These are phyloP conservation scores for Talaromyces rugulosus DNA, from an alignment of 2,329 filamentous ascomycete species.

Conservation along the genomic window DNA sequence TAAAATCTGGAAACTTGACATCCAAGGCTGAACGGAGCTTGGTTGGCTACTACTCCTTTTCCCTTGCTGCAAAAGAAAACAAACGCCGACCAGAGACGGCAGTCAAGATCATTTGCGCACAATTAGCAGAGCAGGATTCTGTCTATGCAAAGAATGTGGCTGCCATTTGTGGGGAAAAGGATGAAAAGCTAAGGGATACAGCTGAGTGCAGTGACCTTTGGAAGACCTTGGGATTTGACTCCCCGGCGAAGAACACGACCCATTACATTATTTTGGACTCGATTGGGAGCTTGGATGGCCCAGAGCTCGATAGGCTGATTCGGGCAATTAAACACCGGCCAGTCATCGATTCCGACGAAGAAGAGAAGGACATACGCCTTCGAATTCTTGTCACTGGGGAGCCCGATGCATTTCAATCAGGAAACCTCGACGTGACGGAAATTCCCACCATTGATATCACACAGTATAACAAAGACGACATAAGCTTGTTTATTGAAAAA, in stretches of 20 bases:
- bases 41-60: background rate
- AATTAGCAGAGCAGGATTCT: background rate
- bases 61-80: background rate
- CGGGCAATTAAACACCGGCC: background rate
- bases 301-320: background rate
- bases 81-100: background rate
- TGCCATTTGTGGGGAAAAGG: background rate
- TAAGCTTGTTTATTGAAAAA: background rate
- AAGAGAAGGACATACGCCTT: background rate
- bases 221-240: background rate
- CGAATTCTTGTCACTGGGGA: background rate
- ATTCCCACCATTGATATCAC: background rate
- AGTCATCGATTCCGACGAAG: background rate
- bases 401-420: background rate
- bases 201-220: background rate
- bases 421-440: background rate
- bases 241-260: background rate
- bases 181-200: background rate
- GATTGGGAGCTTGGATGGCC: background rate
- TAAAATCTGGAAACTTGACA: background rate
- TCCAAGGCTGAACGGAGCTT: conserved; percentile 1
- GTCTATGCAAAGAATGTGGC: background rate
- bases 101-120: background rate
- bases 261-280: conserved; percentile 3
- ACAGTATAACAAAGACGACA: background rate